These are phyloP conservation scores for Syncephalastrum contaminatum DNA, from an alignment of 371 early-diverging fungal species.

Conservation along the genomic window DNA sequence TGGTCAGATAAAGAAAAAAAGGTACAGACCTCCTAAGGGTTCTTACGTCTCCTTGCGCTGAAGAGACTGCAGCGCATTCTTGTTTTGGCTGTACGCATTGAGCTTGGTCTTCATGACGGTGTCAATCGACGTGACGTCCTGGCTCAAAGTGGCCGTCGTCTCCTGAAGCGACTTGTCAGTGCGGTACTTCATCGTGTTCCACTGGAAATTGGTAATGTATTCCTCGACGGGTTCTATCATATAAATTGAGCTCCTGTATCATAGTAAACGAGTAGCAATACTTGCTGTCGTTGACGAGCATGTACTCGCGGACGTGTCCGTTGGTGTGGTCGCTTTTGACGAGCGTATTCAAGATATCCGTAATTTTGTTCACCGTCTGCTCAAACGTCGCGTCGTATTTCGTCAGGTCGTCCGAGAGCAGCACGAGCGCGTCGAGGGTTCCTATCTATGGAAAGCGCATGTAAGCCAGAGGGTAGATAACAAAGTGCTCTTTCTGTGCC, in stretches of 20 bases:
- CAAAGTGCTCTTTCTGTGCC: slow-evolving; percentile 16
- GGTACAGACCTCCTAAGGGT: too few relatives aligned
- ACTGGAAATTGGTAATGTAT: slow-evolving; percentile 82
- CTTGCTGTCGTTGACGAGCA: slow-evolving; percentile 86
- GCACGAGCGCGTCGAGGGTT: slow-evolving; percentile 87
- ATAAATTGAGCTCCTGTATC: not conserved
- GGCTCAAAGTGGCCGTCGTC: slow-evolving; percentile 68
- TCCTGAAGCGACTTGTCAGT: slow-evolving; percentile 90
- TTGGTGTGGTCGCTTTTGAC: slow-evolving; percentile 27
- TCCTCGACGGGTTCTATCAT: slow-evolving; percentile 75
- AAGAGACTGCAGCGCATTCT: slow-evolving; percentile 73
- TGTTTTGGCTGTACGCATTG: slow-evolving; percentile 80
- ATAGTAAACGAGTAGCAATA: not conserved
- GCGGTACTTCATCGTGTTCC: slow-evolving; percentile 97
- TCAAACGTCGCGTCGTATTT: slow-evolving; percentile 84
- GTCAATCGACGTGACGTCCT: slow-evolving; percentile 87
- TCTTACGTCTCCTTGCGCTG: slow-evolving; percentile 80
- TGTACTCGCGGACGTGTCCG: slow-evolving; percentile 47
- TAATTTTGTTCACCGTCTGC: slow-evolving; percentile 71
- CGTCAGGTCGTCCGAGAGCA: slow-evolving; percentile 89
- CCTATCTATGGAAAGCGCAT: slow-evolving; percentile 68
- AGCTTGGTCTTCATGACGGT: slow-evolving; percentile 83
- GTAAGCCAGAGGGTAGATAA: not conserved
- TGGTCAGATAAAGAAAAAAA: not conserved
- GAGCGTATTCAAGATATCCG: slow-evolving; percentile 75